Conservation (phyloP, 2,329 filamentous ascomycete genomes). For the Talaromyces pinophilus region DNA sequence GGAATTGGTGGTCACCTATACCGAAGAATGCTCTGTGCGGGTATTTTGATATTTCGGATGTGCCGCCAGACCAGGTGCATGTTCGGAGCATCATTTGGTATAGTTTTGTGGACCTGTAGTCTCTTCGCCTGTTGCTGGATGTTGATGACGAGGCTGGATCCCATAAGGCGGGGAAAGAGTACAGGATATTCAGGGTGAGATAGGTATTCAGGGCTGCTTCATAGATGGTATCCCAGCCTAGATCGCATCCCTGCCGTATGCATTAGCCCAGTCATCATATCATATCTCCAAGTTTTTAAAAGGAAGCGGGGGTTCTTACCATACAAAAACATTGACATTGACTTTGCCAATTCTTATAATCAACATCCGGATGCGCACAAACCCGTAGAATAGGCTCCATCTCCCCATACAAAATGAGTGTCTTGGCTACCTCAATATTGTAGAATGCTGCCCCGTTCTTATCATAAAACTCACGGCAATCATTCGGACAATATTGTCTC, state of each 20-base stretch:
- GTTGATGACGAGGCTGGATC: background rate
- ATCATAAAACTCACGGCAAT: constrained; percentile 1
- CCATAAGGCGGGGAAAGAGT: constrained; percentile 12
- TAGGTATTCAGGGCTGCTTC: constrained; percentile 1
- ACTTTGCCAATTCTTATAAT: background rate
- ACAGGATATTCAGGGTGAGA: constrained; percentile 9
- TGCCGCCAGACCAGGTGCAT: background rate
- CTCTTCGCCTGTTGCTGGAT: background rate
- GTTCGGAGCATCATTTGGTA: constrained; percentile 12
- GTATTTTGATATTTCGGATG: constrained; percentile 5
- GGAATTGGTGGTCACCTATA: constrained; percentile 3
- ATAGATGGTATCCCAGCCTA: constrained; percentile 12
- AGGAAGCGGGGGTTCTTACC: background rate
- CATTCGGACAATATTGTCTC: background rate
- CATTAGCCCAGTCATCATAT: background rate
- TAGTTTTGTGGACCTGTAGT: constrained; percentile 11
- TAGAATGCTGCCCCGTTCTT: background rate
- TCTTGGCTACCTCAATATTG: constrained; percentile 15
- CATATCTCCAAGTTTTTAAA: background rate
- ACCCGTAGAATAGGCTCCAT: constrained; percentile 8
- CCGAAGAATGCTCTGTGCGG: constrained; percentile 18
- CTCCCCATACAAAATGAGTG: constrained; percentile 7
- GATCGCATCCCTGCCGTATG: background rate
- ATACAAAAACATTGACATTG: background rate
- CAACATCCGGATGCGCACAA: constrained; percentile 1